A percentile compares a stretch with the other conserved stretches of the same genome.
Evolutionary conservation across 331 rosid species (phyloP).

Genomic region (Acacia concinna): DNA sequence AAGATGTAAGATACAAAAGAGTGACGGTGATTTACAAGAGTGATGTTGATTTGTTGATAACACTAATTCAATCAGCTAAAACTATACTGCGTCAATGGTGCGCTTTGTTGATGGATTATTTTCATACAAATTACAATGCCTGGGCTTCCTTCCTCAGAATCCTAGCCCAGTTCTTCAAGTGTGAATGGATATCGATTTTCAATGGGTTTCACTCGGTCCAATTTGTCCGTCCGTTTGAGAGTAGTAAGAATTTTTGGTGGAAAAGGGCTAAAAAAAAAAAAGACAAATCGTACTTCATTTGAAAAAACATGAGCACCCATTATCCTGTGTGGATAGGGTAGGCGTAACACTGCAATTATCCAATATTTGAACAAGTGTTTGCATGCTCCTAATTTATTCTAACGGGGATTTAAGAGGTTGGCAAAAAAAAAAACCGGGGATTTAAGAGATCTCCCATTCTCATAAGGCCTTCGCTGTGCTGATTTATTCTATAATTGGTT

Average conservation of each 20-base stretch:
- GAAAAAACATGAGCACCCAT: too few relatives aligned
- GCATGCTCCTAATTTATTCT: too few relatives aligned
- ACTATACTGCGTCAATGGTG: not conserved
- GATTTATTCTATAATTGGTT: too few relatives aligned
- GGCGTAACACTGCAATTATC: too few relatives aligned
- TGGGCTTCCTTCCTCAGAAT: not conserved
- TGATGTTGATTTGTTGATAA: not conserved
- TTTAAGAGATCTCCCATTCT: too few relatives aligned
- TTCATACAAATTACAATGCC: not conserved
- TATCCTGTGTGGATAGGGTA: too few relatives aligned
- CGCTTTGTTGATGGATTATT: not conserved
- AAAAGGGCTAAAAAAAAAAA: too few relatives aligned
- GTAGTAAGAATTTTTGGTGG: not conserved
- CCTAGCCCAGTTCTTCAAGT: not conserved
- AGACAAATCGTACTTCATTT: not conserved
- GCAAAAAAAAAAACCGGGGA: too few relatives aligned
- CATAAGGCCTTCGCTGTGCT: too few relatives aligned
- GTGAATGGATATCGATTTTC: not conserved
- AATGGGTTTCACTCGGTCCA: not conserved
- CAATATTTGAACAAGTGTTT: too few relatives aligned
- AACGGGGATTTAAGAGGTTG: too few relatives aligned
- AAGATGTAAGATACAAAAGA: not conserved
- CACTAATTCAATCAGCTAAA: not conserved
- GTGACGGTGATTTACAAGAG: not conserved
- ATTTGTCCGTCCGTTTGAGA: not conserved